Evolutionary conservation across 148 eudicot genomes (phyloP).

Genomic region (Euryodendron excelsum): DNA sequence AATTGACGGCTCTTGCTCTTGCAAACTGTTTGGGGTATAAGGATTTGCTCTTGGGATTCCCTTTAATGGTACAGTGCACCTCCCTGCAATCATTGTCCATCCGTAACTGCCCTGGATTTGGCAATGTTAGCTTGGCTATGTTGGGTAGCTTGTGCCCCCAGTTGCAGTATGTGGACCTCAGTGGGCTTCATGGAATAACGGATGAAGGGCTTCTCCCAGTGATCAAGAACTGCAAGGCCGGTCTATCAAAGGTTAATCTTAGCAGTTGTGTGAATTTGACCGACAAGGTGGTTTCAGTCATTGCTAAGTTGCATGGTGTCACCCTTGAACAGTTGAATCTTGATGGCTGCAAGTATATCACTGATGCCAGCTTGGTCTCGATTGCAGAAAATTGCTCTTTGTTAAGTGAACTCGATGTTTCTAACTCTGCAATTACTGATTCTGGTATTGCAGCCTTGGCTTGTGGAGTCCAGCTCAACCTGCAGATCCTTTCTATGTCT

Average conservation of each 20-base stretch:
- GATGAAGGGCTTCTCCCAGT: constrained; percentile 65
- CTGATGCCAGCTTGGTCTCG: constrained; percentile 55
- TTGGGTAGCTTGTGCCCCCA: constrained; percentile 62
- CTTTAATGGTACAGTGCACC: constrained; percentile 30
- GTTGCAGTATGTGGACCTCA: constrained; percentile 49
- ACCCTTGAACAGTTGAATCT: constrained; percentile 68
- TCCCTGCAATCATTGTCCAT: constrained; percentile 58
- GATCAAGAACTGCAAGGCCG: constrained; percentile 42
- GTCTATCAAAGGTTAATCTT: constrained; percentile 53
- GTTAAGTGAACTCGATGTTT: constrained; percentile 67
- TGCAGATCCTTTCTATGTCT: constrained; percentile 56
- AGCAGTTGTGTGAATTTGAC: constrained; percentile 70
- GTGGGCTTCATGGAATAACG: constrained; percentile 55
- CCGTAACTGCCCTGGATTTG: constrained; percentile 71
- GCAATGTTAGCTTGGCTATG: constrained; percentile 54
- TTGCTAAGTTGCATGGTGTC: constrained; percentile 57
- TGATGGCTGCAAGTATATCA: constrained; percentile 61
- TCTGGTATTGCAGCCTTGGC: constrained; percentile 59
- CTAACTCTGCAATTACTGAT: constrained; percentile 59
- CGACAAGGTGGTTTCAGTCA: constrained; percentile 47
- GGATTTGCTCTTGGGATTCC: constrained; percentile 45
- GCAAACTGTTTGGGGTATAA: constrained; percentile 61
- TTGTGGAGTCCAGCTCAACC: constrained; percentile 42
- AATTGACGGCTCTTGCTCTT: constrained; percentile 64
- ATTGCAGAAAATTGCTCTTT: constrained; percentile 56